phyloP scores from a whole-genome alignment of 805 yeast genomes.

The Metschnikowia kofuensis region DNA sequence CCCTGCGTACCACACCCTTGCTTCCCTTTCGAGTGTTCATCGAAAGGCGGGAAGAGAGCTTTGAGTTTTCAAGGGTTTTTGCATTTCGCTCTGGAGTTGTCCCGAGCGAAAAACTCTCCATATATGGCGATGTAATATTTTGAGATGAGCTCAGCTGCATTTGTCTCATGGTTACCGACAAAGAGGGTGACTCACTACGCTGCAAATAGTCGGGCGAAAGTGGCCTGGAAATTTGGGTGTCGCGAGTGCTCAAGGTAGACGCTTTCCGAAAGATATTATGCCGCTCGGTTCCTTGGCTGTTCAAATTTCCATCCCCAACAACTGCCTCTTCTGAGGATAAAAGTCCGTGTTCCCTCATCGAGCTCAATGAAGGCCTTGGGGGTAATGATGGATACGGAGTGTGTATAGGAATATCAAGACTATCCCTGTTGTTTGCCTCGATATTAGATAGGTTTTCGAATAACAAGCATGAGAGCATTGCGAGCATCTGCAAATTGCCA shows the following conservation, averaged over 20 bases:
- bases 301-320: conserved; percentile 2
- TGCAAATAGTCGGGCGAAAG: conserved; percentile 7
- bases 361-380: conserved; percentile 21
- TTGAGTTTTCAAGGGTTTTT: no score
- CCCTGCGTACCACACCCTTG: conserved; percentile 5
- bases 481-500: conserved; percentile 83
- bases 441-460: conserved; percentile 36
- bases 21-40: conserved; percentile 6
- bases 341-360: conserved; percentile 10
- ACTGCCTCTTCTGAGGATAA: conserved; percentile 7
- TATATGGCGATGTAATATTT: conserved; percentile 8
- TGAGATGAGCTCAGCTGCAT: not conserved
- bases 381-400: conserved; percentile 43
- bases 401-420: conserved; percentile 41
- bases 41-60: no score
- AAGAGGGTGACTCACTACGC: conserved; percentile 5
- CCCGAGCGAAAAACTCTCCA: conserved; percentile 4
- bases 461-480: conserved; percentile 77
- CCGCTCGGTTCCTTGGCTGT: not conserved
- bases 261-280: conserved; percentile 11
- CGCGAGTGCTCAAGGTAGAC: conserved; percentile 11
- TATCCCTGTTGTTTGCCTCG: conserved; percentile 10
- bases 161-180: not conserved
- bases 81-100: not conserved
- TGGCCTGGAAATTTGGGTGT: conserved; percentile 10